These are phyloP conservation scores for Trichosporon inkin DNA, from an alignment of 1,284 basidiomycete species.

Conservation along the genomic window DNA sequence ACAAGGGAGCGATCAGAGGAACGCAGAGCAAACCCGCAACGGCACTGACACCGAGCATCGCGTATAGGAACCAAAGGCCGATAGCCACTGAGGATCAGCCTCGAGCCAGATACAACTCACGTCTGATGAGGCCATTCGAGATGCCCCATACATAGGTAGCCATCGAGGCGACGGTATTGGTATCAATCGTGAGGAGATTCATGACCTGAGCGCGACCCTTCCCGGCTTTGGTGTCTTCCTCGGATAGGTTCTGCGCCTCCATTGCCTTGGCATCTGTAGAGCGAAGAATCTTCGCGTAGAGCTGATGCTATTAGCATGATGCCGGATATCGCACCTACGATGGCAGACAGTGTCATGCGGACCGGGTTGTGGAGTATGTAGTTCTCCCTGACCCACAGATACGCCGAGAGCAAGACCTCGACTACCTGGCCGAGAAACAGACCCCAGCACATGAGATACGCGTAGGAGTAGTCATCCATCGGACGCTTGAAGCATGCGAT, in stretches of 20 bases:
- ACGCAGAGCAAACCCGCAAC: conserved; percentile 42
- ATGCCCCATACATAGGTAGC: conserved; percentile 38
- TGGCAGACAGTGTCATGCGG: conserved; percentile 36
- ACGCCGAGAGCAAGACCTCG: conserved; percentile 31
- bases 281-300: conserved; percentile 46
- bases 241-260: conserved; percentile 40
- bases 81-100: conserved; percentile 32
- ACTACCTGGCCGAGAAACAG: conserved; percentile 39
- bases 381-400: conserved; percentile 41
- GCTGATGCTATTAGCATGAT: conserved; percentile 23
- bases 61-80: conserved; percentile 39
- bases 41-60: conserved; percentile 45
- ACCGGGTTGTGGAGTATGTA: conserved; percentile 44
- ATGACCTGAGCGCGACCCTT: conserved; percentile 45
- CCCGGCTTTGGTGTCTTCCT: conserved; percentile 24
- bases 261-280: conserved; percentile 43
- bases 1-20: conserved; percentile 36
- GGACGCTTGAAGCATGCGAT: conserved; percentile 34
- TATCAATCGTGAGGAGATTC: conserved; percentile 48
- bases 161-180: conserved; percentile 33
- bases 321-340: conserved; percentile 26
- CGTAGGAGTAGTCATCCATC: conserved; percentile 36
- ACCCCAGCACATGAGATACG: conserved; percentile 46
- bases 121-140: conserved; percentile 36
- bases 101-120: conserved; percentile 25